phyloP scores from a whole-genome alignment of 108 stramenopile species.

The Mediolabrus comicus region DNA sequence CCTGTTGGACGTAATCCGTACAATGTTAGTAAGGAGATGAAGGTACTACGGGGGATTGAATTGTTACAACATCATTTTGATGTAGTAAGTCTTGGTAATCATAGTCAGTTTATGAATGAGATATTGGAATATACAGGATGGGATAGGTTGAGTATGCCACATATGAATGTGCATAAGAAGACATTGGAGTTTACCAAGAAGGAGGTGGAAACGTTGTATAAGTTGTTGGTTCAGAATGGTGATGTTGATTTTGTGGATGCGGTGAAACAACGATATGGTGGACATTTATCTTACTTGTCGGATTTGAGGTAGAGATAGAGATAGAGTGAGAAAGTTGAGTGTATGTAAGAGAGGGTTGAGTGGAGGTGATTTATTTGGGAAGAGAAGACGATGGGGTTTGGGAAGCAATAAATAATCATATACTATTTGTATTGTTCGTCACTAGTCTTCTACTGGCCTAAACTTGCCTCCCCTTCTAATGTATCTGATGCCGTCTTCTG shows the following conservation, averaged over 20 bases:
- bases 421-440: no score
- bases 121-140: conserved; percentile 3
- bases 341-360: no score
- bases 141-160: neutral
- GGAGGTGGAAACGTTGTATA: conserved; percentile 16
- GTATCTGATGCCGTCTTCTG: no score
- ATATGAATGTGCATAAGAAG: neutral
- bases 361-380: no score
- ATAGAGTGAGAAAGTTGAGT: no score
- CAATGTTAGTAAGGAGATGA: conserved; percentile 30
- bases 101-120: neutral
- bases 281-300: neutral
- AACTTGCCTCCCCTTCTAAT: no score
- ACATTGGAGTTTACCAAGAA: conserved; percentile 1
- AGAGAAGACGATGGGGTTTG: no score
- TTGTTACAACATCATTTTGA: conserved; percentile 7
- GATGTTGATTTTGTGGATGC: conserved; percentile 17
- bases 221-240: conserved; percentile 4
- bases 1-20: conserved; percentile 15
- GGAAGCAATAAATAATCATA: no score
- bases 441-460: no score
- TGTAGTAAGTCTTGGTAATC: neutral
- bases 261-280: neutral
- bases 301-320: neutral
- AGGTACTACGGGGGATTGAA: conserved; percentile 8